A percentile compares a stretch with the other conserved stretches of the same genome.
Conservation (phyloP, 345 rosid species). For the Physaria fendleri region DNA sequence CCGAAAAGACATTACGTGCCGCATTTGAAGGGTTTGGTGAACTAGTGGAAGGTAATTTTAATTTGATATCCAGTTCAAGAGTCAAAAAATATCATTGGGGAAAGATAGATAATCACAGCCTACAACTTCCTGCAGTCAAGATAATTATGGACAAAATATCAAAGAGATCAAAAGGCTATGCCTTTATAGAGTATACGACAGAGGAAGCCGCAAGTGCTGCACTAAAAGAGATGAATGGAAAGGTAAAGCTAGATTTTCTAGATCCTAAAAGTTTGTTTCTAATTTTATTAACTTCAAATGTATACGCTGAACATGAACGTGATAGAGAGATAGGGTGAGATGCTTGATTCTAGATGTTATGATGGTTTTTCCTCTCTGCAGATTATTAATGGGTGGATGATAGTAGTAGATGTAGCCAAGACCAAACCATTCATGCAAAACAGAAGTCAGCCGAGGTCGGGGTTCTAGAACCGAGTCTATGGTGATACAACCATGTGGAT, state of each 20-base stretch:
- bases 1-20: constrained; percentile 84
- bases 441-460: constrained; percentile 12
- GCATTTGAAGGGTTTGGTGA: constrained; percentile 91
- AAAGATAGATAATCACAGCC: not conserved
- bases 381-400: constrained; percentile 99
- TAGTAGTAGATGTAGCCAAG: constrained; percentile 89
- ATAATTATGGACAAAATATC: constrained; percentile 97
- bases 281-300: not conserved
- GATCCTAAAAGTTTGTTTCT: not conserved
- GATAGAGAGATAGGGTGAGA: not conserved
- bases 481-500: not conserved
- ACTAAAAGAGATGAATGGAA: constrained; percentile 90
- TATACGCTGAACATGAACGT: not conserved
- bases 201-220: constrained; percentile 88
- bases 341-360: constrained; percentile 7
- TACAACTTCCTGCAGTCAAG: constrained; percentile 44
- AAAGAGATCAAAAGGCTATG: constrained; percentile 91
- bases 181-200: constrained; percentile 82
- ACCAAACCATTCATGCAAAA: constrained; percentile 41
- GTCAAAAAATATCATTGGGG: not conserved
- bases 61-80: not conserved
- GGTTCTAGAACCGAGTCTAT: not conserved
- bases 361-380: constrained; percentile 22
- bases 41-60: constrained; percentile 64
- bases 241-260: constrained; percentile 39